Evolutionary conservation across 768 basidiomycete genomes (phyloP).

Genomic region (Serendipita vermifera): DNA sequence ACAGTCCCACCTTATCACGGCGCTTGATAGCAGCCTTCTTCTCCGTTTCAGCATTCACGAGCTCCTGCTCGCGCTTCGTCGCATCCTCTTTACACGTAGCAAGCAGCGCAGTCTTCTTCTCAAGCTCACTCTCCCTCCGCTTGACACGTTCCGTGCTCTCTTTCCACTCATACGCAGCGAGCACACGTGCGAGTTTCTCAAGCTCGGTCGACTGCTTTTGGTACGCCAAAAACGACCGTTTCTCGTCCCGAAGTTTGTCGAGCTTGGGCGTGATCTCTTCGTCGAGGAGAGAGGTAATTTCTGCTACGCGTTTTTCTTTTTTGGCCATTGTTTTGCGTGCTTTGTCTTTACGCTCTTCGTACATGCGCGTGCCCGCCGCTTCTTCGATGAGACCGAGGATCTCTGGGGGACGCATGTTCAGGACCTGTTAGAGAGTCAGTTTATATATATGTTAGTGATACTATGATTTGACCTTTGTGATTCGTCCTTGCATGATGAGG

Average conservation of each 20-base stretch:
- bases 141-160: conserved; percentile 41
- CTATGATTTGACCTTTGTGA: conserved; percentile 61
- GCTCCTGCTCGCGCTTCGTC: conserved; percentile 40
- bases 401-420: conserved; percentile 97
- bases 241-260: conserved; percentile 79
- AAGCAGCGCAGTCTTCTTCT: conserved; percentile 37
- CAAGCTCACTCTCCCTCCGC: conserved; percentile 44
- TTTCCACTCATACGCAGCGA: conserved; percentile 84
- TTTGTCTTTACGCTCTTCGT: conserved; percentile 95
- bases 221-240: conserved; percentile 74
- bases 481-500: conserved; percentile 98
- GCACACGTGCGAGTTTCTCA: conserved; percentile 65
- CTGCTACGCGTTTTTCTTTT: conserved; percentile 91
- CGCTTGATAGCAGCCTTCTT: conserved; percentile 51
- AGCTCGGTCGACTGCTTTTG: conserved; percentile 83
- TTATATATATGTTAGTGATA: not conserved
- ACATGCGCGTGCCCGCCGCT: conserved; percentile 97
- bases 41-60: conserved; percentile 54
- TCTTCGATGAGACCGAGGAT: conserved; percentile 98
- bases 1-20: conserved; percentile 34
- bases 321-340: conserved; percentile 91
- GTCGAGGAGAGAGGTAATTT: conserved; percentile 61
- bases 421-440: conserved; percentile 35
- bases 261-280: conserved; percentile 95
- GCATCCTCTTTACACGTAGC: conserved; percentile 34